Base-by-base conservation (phyloP, 2,329 filamentous ascomycete species). In the Ophiostoma fasciatum region DNA sequence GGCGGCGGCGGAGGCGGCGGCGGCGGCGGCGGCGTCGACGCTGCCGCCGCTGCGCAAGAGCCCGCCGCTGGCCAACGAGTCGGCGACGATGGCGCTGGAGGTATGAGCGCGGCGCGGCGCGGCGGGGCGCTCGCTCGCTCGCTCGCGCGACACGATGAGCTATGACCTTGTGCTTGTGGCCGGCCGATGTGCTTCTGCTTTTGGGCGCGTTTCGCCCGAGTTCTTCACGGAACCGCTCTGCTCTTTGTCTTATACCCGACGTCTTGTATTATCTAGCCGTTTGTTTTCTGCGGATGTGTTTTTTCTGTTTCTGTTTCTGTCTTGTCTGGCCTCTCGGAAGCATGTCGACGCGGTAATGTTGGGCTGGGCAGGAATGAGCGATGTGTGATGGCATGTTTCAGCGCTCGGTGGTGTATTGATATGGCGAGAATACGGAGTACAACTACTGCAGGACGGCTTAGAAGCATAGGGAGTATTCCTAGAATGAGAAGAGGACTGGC, bases 161-260 rank as follows among this genome's bases (percentile, higher is more conserved):
- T n/a, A n/a, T n/a, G n/a, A n/a, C n/a, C n/a, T n/a, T n/a, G n/a
- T n/a, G n/a, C 17, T 20, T 30, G 6, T 36, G 20, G 13, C 8
- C 4, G 21, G 11, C 23, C n/a, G n/a, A 22, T 35, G 17, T 34
- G 30, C 10, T 32, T 47, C 38, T 42, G 37, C 45, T 40, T 43
- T 34, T 42, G n/a, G n/a, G n/a, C n/a, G n/a, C n/a, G n/a, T n/a
- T n/a, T n/a, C n/a, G n/a, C n/a, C n/a, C n/a, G n/a, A n/a, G n/a
- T n/a, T n/a, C n/a, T n/a, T n/a, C n/a, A n/a, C n/a, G n/a, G n/a
- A n/a, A n/a, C n/a, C n/a, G n/a, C 43, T 39, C 41, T 39, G 39
- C 36, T 43, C 40, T 42, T 44, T 50, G 45, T 47, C 42, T 49
- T 48, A 51, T 44, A 45, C 45, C 49, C 49, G 46, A 50, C 45